A percentile compares a stretch with the other conserved stretches of the same genome.
Conservation (phyloP, 78 protist species). For the Dictyostelium purpureum region DNA sequence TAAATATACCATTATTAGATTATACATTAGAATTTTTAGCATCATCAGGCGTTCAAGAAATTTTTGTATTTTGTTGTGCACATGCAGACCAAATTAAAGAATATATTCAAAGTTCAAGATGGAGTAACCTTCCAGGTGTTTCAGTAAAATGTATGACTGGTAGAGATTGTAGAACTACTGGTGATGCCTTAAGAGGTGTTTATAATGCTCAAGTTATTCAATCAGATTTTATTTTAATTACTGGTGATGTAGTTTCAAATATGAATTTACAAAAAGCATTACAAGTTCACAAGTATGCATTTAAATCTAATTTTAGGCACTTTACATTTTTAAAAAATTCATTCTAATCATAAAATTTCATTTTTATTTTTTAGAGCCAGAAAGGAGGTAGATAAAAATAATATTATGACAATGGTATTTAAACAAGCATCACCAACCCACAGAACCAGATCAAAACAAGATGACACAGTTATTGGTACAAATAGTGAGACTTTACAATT, state of each 20-base stretch:
- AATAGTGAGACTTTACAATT: constrained; percentile 34
- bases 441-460: constrained; percentile 74
- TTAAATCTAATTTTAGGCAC: background rate
- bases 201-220: constrained; percentile 70
- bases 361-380: constrained; percentile 31
- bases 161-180: constrained; percentile 49
- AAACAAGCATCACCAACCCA: constrained; percentile 57
- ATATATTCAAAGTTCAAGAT: constrained; percentile 76
- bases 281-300: constrained; percentile 80
- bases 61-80: constrained; percentile 81
- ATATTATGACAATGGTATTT: constrained; percentile 87
- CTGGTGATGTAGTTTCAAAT: constrained; percentile 89
- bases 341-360: too few relatives aligned
- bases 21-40: constrained; percentile 93
- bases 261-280: constrained; percentile 78
- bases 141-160: constrained; percentile 27
- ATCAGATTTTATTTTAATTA: constrained; percentile 85
- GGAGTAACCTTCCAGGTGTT: constrained; percentile 51
- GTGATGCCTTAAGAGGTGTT: constrained; percentile 90
- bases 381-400: constrained; percentile 79
- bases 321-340: too few relatives aligned
- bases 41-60: constrained; percentile 83
- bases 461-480: constrained; percentile 53
- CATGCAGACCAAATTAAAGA: constrained; percentile 71
- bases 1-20: constrained; percentile 88